Conservation (phyloP, 768 basidiomycete species). For the Cystobasidium tubakii region DNA sequence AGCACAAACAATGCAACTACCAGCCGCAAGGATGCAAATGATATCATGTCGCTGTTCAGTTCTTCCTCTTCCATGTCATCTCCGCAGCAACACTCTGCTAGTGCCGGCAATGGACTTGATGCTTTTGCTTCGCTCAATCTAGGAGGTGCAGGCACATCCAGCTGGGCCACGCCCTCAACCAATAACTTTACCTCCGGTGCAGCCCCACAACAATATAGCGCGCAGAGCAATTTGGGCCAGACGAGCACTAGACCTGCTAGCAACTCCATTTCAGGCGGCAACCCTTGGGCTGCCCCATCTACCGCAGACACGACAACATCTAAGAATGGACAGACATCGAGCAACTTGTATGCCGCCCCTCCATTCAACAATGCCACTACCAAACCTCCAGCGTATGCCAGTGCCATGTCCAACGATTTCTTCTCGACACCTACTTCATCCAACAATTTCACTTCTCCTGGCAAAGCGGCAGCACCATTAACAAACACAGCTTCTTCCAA, state of each 20-base stretch:
- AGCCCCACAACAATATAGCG: neutral
- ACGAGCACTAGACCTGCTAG: constrained; percentile 6
- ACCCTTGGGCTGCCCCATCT: constrained; percentile 22
- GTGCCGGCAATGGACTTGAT: neutral
- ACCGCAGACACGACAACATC: neutral
- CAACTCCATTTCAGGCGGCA: constrained; percentile 32
- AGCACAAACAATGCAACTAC: constrained; percentile 41
- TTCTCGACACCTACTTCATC: constrained; percentile 13
- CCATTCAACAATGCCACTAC: neutral
- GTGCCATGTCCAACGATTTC: neutral
- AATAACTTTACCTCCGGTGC: neutral
- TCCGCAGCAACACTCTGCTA: neutral
- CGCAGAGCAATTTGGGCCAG: neutral
- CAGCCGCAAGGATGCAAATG: constrained; percentile 26
- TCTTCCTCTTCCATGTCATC: neutral
- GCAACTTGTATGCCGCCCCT: neutral
- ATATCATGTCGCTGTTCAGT: constrained; percentile 33
- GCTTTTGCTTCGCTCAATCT: constrained; percentile 29
- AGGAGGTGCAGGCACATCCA: constrained; percentile 23
- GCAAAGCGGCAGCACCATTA: neutral
- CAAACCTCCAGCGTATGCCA: neutral
- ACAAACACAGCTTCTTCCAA: neutral
- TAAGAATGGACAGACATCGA: neutral
- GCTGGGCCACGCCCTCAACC: neutral
- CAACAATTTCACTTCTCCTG: neutral